Base-by-base conservation (phyloP, 176 grass and related monocot genomes). In the Phoenix dactylifera region DNA sequence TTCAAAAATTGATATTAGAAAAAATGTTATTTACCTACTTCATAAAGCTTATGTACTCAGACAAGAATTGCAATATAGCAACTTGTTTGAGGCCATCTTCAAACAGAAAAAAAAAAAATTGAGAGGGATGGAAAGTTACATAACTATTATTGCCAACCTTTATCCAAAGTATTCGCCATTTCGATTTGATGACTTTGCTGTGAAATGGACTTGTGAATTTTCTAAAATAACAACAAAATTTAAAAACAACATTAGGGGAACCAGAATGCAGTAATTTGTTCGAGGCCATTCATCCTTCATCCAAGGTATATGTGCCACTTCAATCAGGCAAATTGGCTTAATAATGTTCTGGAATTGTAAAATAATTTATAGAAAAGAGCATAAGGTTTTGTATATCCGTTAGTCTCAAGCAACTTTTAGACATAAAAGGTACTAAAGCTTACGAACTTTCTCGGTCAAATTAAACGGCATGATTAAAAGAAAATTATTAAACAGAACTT, bases 151-250 rank as follows among this genome's bases (percentile, higher is more conserved):
- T 60, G 73, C 63, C 63, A 67, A 76, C 4, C 19, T 58, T 76
- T 24, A n/a, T n/a, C n/a, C n/a, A n/a, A n/a, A n/a, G n/a, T n/a
- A n/a, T n/a, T n/a, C n/a, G n/a, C n/a, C n/a, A 59, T 50, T 52
- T 60, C 12, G 2, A 44, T 52, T 67, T 67, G 58, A 60, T 23
- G 62, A 53, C 63, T 76, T 68, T 76, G 39, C 16, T 60, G 54
- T 59, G 44, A 16, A 52, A 60, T 53, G 68, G 62, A 48, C 56
- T 67, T 24, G 2, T 9, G 2, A 3, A 19, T 17, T 61, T 30
- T 1, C 15, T 61, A 20, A 20, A 22, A 4, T 55, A 7, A 30
- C n/a, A 55, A 12, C 3, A 18, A 18, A 55, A 20, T 12, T 22
- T 55, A 6, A 20, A 18, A 55, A 18, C n/a, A 19, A 55, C n/a